Conservation (phyloP, 306 rosid species). For the Amphicarpaea edgeworthii region DNA sequence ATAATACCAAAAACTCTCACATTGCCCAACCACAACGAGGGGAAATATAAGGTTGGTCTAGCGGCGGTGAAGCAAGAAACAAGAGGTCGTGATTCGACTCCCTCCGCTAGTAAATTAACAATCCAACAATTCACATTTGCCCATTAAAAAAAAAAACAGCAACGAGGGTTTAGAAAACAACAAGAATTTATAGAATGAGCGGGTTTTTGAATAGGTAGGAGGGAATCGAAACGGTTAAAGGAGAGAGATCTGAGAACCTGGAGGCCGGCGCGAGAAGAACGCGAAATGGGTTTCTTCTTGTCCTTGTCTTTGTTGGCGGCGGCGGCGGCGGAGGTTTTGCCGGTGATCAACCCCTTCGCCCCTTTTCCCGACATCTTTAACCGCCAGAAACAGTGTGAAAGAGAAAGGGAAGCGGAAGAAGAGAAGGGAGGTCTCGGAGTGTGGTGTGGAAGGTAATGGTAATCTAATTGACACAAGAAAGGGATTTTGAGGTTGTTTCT, state of each 20-base stretch:
- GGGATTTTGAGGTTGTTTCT: constrained; percentile 33
- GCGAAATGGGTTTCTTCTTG: constrained; percentile 83
- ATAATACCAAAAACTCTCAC: not conserved
- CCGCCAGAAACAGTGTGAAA: constrained; percentile 50
- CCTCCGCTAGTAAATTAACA: too few species aligned
- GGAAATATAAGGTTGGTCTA: too few species aligned
- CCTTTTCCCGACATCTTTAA: constrained; percentile 83
- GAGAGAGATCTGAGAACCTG: constrained; percentile 59
- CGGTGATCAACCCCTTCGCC: constrained; percentile 74
- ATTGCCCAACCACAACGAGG: too few species aligned
- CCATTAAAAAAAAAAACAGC: too few species aligned
- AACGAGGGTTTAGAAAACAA: not conserved
- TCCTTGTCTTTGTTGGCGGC: constrained; percentile 62
- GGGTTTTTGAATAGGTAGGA: not conserved
- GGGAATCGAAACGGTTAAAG: not conserved
- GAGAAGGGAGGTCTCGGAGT: not conserved
- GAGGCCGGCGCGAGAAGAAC: constrained; percentile 88
- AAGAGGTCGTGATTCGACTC: too few species aligned
- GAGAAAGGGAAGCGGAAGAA: not conserved
- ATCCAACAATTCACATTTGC: too few species aligned
- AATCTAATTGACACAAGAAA: constrained; percentile 8
- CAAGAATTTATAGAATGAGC: not conserved
- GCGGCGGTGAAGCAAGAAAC: too few species aligned
- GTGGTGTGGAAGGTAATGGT: not conserved
- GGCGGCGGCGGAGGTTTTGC: constrained; percentile 56